Conservation (phyloP, 257 asterid genomes). For the Capsicum rhomboideum region DNA sequence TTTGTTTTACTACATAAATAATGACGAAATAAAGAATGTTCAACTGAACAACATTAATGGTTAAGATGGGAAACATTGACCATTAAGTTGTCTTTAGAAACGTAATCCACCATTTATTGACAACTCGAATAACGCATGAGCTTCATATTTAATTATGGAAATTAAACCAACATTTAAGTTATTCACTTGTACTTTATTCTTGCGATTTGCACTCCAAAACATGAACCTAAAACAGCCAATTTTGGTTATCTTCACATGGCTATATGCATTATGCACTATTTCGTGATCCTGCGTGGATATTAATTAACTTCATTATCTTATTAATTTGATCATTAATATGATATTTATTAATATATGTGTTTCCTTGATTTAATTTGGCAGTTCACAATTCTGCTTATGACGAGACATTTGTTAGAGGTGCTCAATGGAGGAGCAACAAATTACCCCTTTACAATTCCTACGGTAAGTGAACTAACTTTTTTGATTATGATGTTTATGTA, state of each 20-base stretch:
- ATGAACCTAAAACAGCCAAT: neutral
- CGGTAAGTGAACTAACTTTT: constrained; percentile 35
- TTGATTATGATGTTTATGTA: neutral
- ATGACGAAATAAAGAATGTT: neutral
- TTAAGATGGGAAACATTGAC: neutral
- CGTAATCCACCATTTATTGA: neutral
- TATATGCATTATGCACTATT: neutral
- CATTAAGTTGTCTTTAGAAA: neutral
- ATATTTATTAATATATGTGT: neutral
- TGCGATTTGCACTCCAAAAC: neutral
- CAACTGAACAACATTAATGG: neutral
- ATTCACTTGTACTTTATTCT: neutral
- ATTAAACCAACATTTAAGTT: constrained; percentile 1
- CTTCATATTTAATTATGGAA: neutral
- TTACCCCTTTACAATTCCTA: constrained; percentile 64
- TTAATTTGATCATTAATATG: neutral
- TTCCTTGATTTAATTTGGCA: constrained; percentile 13
- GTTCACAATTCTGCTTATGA: constrained; percentile 39
- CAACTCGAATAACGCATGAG: neutral
- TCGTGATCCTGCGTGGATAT: neutral
- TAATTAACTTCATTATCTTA: neutral
- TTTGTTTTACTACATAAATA: neutral
- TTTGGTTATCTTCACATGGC: neutral
- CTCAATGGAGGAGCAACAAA: constrained; percentile 34
- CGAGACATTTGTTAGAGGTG: constrained; percentile 47